Evolutionary conservation across 768 basidiomycete species (phyloP), one percentile per base, ranked within the genome.

Genomic region (Leccinum longicurvipes): DNA sequence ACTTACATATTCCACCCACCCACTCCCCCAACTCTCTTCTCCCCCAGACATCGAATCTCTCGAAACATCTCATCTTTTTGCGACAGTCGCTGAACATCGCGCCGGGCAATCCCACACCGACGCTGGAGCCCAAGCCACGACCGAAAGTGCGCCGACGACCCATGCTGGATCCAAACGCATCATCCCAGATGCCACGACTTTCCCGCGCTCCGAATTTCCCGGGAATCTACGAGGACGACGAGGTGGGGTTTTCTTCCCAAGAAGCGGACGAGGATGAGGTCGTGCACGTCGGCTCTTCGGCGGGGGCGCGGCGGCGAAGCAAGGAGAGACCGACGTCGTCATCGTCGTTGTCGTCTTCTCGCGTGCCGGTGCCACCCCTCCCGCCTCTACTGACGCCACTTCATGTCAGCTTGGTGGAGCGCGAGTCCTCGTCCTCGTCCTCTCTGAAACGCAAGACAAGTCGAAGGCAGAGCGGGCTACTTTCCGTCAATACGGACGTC

Each of bases 191-290:
- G 24, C 77, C 77, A 59, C 82, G 85, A 39, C 76, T 88, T 53
- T 80, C 85, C n/a, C 81, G 83, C 49, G 73, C 82, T 39, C 88
- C 86, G 9, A 85, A 79, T 51, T 67, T 89, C 34, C 86, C 87
- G 0, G 84, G 81, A 15, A 88, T 89, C 51, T 63, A 73, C 28
- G 87, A 89, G 64, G 87, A 88, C 45, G 85, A 87, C 1, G 87
- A 89, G 64, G 76, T 77, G 7, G 67, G 59, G 17, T 67, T 67
- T 21, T 78, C 78, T 21, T 59, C 61, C 39, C 9, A 19, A 0
- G 77, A 78, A 1, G 75, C 74, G 9, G 78, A 78, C 4, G 71
- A 77, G 6, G 78, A 79, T 27, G 70, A 73, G 1, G 51, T 64
- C 19, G 73, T 74, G 14, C 72, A 74, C 50, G 71, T 72, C 15